phyloP scores from a whole-genome alignment of 495 filamentous ascomycete species.

The Xylona heveae region DNA sequence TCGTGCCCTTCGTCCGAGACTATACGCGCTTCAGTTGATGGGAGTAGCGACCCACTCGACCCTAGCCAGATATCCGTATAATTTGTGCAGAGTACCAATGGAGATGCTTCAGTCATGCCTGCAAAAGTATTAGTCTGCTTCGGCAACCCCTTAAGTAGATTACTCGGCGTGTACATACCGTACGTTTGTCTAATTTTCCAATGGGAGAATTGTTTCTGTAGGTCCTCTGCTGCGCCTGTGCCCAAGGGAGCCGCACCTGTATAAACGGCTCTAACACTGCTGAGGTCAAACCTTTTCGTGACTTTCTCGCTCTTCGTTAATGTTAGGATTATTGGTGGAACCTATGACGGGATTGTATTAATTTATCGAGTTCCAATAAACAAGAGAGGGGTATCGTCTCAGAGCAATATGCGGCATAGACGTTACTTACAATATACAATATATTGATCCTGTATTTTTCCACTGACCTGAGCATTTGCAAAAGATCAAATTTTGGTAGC shows the following conservation, averaged over 20 bases:
- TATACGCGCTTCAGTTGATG: conserved; percentile 44
- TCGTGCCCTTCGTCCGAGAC: conserved; percentile 55
- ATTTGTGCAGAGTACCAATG: conserved; percentile 45
- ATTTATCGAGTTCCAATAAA: background rate
- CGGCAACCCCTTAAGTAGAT: background rate
- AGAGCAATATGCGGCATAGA: background rate
- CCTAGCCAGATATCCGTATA: conserved; percentile 49
- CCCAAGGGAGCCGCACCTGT: conserved; percentile 75
- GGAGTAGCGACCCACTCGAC: conserved; percentile 49
- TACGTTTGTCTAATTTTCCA: conserved; percentile 62
- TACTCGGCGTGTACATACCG: conserved; percentile 24
- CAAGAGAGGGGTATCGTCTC: background rate
- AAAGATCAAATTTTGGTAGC: conserved; percentile 71
- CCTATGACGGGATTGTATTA: conserved; percentile 17
- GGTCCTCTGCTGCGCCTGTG: conserved; percentile 48
- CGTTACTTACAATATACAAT: conserved; percentile 47
- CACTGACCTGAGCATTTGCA: conserved; percentile 39
- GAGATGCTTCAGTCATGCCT: conserved; percentile 68
- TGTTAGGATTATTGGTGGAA: conserved; percentile 72
- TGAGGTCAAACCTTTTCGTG: conserved; percentile 53
- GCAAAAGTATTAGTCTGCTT: background rate
- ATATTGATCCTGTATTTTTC: conserved; percentile 49
- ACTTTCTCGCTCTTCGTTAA: conserved; percentile 45
- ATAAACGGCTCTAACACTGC: conserved; percentile 41
- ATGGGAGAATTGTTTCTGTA: conserved; percentile 40